Evolutionary conservation across 352 stramenopile genomes (phyloP).

Genomic region (Pythium vanterpoolii): DNA sequence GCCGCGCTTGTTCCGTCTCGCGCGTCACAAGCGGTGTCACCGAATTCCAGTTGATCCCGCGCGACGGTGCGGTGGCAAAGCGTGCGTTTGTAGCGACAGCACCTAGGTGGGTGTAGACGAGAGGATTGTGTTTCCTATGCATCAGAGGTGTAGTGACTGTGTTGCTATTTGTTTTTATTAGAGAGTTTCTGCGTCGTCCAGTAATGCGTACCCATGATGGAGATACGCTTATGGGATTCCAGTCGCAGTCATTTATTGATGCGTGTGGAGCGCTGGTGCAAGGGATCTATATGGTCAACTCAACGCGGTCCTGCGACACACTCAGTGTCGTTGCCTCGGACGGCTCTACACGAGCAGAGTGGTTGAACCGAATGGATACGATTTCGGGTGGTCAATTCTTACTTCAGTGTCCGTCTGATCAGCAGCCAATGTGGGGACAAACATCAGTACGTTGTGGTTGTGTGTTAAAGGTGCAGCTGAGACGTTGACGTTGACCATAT

Average conservation of each 20-base stretch:
- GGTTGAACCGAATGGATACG: slow-evolving; percentile 44
- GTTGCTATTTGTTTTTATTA: not conserved
- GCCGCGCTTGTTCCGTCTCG: slow-evolving; percentile 5
- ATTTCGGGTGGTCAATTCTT: slow-evolving; percentile 63
- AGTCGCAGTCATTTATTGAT: slow-evolving; percentile 42
- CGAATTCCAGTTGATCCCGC: slow-evolving; percentile 57
- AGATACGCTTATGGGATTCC: slow-evolving; percentile 38
- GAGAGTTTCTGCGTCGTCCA: slow-evolving; percentile 20
- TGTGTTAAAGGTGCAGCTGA: no score
- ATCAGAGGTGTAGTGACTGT: not conserved
- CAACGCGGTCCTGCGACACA: slow-evolving; percentile 67
- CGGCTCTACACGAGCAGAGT: slow-evolving; percentile 10
- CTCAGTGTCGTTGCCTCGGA: slow-evolving; percentile 18
- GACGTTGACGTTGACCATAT: no score
- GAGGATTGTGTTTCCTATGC: not conserved
- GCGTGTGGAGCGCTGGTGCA: slow-evolving; percentile 32
- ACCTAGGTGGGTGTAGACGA: not conserved
- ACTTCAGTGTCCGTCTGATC: slow-evolving; percentile 29
- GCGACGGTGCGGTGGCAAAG: not conserved
- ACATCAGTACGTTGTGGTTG: slow-evolving; percentile 5
- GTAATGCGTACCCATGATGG: slow-evolving; percentile 13
- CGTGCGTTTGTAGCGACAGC: not conserved
- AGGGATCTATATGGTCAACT: slow-evolving; percentile 55
- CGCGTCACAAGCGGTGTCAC: slow-evolving; percentile 19
- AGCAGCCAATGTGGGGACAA: slow-evolving; percentile 16